phyloP scores from a whole-genome alignment of 2,329 filamentous ascomycete genomes.

The Aspergillus sp. region DNA sequence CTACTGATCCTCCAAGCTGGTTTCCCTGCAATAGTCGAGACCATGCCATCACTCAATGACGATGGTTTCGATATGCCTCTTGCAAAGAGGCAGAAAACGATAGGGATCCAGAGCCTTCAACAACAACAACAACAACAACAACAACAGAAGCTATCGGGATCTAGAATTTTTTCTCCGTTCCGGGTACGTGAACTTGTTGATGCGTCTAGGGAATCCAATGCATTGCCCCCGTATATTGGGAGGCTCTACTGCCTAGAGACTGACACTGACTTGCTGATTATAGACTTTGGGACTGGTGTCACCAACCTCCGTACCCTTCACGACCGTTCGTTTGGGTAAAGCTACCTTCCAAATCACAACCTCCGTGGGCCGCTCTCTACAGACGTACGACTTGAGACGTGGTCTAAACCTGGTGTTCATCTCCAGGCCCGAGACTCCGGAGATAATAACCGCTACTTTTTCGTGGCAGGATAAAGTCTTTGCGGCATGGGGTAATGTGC shows the following conservation, averaged over 20 bases:
- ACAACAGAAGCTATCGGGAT: slow-evolving; percentile 51
- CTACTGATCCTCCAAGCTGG: no score
- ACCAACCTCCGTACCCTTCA: slow-evolving; percentile 85
- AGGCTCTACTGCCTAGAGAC: not conserved
- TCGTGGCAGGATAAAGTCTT: slow-evolving; percentile 86
- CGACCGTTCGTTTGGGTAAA: slow-evolving; percentile 82
- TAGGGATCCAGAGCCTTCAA: slow-evolving; percentile 35
- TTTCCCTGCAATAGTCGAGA: slow-evolving; percentile 5
- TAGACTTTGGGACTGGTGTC: slow-evolving; percentile 93
- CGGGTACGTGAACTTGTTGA: slow-evolving; percentile 62
- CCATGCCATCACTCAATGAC: slow-evolving; percentile 48
- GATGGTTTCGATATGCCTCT: slow-evolving; percentile 60
- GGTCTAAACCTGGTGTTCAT: slow-evolving; percentile 92
- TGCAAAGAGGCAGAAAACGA: slow-evolving; percentile 73
- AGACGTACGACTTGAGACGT: slow-evolving; percentile 91
- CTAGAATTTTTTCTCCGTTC: slow-evolving; percentile 89
- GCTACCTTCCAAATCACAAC: slow-evolving; percentile 97
- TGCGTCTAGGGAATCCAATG: not conserved
- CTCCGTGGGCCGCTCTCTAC: slow-evolving; percentile 81
- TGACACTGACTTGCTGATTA: slow-evolving; percentile 7
- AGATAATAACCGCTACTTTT: slow-evolving; percentile 77
- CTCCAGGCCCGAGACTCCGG: slow-evolving; percentile 83
- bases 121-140: slow-evolving; percentile 42
- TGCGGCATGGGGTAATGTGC: slow-evolving; percentile 76
- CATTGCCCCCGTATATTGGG: not conserved